Base-by-base conservation (phyloP, 139 green algal species). In the Tetradesmus lagerheimii region DNA sequence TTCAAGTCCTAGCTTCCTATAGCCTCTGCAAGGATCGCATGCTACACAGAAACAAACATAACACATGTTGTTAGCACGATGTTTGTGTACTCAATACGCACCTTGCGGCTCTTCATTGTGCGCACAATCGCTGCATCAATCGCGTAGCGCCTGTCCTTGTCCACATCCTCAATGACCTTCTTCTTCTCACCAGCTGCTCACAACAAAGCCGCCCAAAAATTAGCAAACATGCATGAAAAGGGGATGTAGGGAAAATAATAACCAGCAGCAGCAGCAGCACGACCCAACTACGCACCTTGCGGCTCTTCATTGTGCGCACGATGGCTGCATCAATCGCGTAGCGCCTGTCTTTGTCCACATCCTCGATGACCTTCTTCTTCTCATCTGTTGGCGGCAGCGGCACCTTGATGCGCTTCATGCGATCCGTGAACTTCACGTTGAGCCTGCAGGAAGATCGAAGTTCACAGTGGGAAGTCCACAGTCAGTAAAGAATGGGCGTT, bases 291-390 rank as follows among this genome's bases (percentile, higher is more conserved):
- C 90, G 96, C 38, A 88, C 95, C 94, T 99, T 99, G 64, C 97
- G 93, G 88, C 87, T 96, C 95, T 98, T 99, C 97, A 98, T 99
- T 77, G 93, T 98, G 76, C 97, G 94, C 78, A 98, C 97, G 47
- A 98, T 96, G n/a, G 96, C 97, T 1, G 96, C 97, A 90, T 98
- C 95, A 64, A 99, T 98, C 31, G 96, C 93, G 66, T 97, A 97
- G 27, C 94, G 92, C 67, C 97, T 92, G 90, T 98, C 97, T 91
- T 98, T 98, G 94, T 98, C 96, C 62, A 99, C 97, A n/a, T 99
- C 96, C 94, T 99, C 97, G 83, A 98, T 93, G 47, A 94, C 97
- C 93, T 98, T 98, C 83, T 96, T 96, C 92, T 97, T 97, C 93
- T 99, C 97, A 80, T 99, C 97, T 80, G 98, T 91, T 0, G 95